Percentiles rank a stretch among this genome's conserved stretches.
phyloP scores from a whole-genome alignment of 441 rosid genomes.

The Mallotus repandus region DNA sequence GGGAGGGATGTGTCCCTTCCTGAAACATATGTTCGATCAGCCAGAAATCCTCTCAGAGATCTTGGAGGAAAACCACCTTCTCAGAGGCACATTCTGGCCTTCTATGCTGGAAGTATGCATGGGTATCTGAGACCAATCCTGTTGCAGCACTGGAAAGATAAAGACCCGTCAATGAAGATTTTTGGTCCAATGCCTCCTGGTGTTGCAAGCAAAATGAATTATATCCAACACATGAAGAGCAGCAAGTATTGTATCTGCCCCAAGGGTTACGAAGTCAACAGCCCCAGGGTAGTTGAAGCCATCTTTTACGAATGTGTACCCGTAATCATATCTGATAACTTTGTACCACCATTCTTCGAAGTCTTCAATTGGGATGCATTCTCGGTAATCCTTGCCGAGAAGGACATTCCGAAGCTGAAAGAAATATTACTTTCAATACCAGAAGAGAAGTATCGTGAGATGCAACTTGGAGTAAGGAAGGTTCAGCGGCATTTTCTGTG shows the following conservation, averaged over 20 bases:
- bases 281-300: constrained; percentile 83
- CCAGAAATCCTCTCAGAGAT: constrained; percentile 84
- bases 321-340: constrained; percentile 81
- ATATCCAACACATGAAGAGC: constrained; percentile 82
- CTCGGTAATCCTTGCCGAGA: constrained; percentile 72
- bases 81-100: constrained; percentile 60
- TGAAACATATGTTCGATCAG: constrained; percentile 84
- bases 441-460: constrained; percentile 50
- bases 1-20: constrained; percentile 95
- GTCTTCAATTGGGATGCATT: constrained; percentile 76
- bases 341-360: constrained; percentile 83
- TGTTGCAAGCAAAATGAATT: constrained; percentile 87
- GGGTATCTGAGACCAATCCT: constrained; percentile 76
- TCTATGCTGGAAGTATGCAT: constrained; percentile 85
- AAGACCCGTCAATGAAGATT: constrained; percentile 70
- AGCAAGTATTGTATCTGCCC: constrained; percentile 93
- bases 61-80: constrained; percentile 85
- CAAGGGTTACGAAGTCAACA: constrained; percentile 85
- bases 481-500: constrained; percentile 81
- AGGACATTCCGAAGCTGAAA: constrained; percentile 71
- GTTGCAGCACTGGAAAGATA: constrained; percentile 80
- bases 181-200: constrained; percentile 84
- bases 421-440: constrained; percentile 60
- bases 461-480: constrained; percentile 75
- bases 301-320: constrained; percentile 89